A percentile compares a stretch with the other conserved stretches of the same genome.
Evolutionary conservation across 331 rosid genomes (phyloP).

Genomic region (Pyracantha coccinea): DNA sequence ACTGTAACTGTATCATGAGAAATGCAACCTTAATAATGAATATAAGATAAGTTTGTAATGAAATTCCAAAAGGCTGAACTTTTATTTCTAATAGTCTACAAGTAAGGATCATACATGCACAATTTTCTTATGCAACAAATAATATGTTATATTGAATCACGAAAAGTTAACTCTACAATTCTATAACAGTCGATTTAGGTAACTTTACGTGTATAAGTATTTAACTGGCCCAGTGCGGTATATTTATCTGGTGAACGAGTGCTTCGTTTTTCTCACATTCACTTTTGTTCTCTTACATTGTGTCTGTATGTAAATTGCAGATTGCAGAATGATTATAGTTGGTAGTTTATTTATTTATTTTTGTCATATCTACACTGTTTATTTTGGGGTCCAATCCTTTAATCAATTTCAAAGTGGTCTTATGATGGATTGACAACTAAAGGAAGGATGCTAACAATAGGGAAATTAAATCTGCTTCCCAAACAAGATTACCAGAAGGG

Average conservation of each 20-base stretch:
- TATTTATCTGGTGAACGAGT: neutral
- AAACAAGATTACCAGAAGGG: neutral
- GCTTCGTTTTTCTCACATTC: neutral
- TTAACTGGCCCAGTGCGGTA: neutral
- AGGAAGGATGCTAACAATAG: neutral
- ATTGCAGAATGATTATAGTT: neutral
- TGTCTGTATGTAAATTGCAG: neutral
- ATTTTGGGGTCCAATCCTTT: neutral
- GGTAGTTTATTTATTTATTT: neutral
- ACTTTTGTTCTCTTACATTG: neutral
- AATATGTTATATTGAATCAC: neutral
- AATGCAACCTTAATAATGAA: neutral
- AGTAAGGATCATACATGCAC: neutral
- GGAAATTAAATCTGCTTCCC: neutral
- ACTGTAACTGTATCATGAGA: conserved; percentile 13
- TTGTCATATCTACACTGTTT: neutral
- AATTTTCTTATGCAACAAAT: neutral
- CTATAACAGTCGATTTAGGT: neutral
- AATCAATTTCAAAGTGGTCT: neutral
- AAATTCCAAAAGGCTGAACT: neutral
- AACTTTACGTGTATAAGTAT: neutral
- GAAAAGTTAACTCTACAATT: neutral
- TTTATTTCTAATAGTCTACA: neutral
- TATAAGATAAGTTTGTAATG: neutral
- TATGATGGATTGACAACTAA: neutral